Evolutionary conservation across 768 basidiomycete genomes (phyloP), one percentile per base, ranked within the genome.

Genomic region (Hypholoma fasciculare): DNA sequence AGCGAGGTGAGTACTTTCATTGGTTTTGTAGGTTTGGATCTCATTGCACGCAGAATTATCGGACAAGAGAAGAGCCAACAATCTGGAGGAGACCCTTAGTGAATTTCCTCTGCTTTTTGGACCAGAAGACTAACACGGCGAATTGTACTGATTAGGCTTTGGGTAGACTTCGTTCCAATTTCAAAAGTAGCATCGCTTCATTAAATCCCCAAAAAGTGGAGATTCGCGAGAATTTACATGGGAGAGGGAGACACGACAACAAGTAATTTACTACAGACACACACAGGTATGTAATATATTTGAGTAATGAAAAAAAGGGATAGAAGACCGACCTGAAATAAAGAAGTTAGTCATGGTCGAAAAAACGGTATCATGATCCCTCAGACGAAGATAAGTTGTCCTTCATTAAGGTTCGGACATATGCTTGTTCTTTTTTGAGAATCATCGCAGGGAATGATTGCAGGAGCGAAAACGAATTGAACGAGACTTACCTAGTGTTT

Each of bases 1-100:
- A 77, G 56, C 65, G 73, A 59, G 65, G 78, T 77, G 46, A 59
- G 74, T 69, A 16, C 3, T 50, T 42, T n/a, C 14, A 11, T 49
- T 56, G n/a, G 8, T 20, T 7, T 16, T 23, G 1, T 27, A 26
- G 13, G 23, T 30, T 8, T 27, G 1, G 2, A 27, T 23, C 48
- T 49, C 23, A 49, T 49, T 12, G 3, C 23, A 27, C 14, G 13
- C 27, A 49, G 48, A 49, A n/a, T 3, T 27, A 52, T 12, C 26
- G n/a, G 19, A 20, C 23, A 43, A 50, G 39, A 49, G 27, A 14
- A 36, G 39, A 34, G 42, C 11, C 48, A 49, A 38, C n/a, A 12
- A 20, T 50, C 16, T 36, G 19, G 14, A 40, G 37, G 49, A 42
- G 9, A 3, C 34, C 7, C 16, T 36, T 50, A 13, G 23, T n/a